phyloP scores from a whole-genome alignment of 495 filamentous ascomycete species.

The Peziza echinospora region DNA sequence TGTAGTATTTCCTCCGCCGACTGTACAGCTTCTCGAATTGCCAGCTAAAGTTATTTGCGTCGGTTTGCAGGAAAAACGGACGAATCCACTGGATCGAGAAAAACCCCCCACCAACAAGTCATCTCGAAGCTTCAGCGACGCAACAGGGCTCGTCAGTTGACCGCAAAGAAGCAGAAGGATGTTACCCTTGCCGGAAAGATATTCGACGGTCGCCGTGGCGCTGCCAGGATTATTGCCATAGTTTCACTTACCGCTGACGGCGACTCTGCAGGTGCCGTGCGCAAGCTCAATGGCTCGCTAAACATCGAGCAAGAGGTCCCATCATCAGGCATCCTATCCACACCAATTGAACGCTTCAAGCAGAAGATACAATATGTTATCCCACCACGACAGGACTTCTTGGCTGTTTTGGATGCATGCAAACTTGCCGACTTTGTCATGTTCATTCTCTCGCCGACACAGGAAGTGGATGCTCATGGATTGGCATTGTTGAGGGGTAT shows the following conservation, averaged over 20 bases:
- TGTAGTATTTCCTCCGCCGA: no score
- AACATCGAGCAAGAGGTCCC: conserved; percentile 51
- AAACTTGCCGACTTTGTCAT: conserved; percentile 75
- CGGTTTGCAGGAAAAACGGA: conserved; percentile 16
- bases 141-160: conserved; percentile 78
- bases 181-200: conserved; percentile 51
- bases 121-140: conserved; percentile 91
- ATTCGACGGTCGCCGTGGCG: conserved; percentile 65
- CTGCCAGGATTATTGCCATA: conserved; percentile 77
- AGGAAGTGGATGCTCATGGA: conserved; percentile 63
- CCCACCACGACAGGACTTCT: conserved; percentile 39
- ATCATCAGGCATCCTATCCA: conserved; percentile 33
- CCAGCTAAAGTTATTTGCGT: no score
- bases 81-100: conserved; percentile 37
- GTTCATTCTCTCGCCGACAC: conserved; percentile 53
- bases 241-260: conserved; percentile 58
- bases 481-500: conserved; percentile 65
- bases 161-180: conserved; percentile 57
- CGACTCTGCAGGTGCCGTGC: conserved; percentile 43
- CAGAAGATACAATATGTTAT: conserved; percentile 73
- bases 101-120: conserved; percentile 82
- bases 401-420: conserved; percentile 63
- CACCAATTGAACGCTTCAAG: conserved; percentile 72
- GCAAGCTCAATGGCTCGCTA: conserved; percentile 49
- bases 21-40: no score